Base-by-base conservation (phyloP, 176 grass and related monocot genomes). In the Dendrocalamus sinicus region DNA sequence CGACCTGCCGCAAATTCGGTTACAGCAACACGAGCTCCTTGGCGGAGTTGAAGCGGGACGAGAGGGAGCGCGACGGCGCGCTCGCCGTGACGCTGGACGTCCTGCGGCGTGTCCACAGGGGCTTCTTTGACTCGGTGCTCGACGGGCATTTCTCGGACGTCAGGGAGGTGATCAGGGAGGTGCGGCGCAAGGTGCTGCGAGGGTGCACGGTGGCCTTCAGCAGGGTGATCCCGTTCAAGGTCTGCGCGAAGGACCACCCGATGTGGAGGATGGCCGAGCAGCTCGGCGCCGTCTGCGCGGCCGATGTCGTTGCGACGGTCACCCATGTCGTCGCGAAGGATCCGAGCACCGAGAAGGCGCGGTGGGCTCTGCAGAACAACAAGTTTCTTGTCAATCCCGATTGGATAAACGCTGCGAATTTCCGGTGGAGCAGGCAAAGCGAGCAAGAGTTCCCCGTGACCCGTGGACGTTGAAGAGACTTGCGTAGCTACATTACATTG, bases 181-280 rank as follows among this genome's bases (percentile, higher is more conserved):
- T 48, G 74, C 64, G 75, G 19, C 48, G 67, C 15, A 37, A 89
- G 43, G 88, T 93, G 78, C 79, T 95, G 69, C 83, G 43, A 15
- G 91, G 67, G 13, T 95, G 91, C 86, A 93, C 88, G 46, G 86
- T 91, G 70, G 80, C 75, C 54, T 93, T 95, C 80, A 92, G 89
- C 84, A 20, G 90, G 66, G 58, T 89, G 28, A 78, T 85, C 61
- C 78, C 78, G 7, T 58, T 55, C 26, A 81, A 91, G 0, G 59
- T 54, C n/a, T 43, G 12, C 20, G 64, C 73, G 35, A 2, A 76
- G 70, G 79, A 87, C 35, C 83, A 87, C 68, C 72, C 19, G 26
- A 83, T 87, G 54, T 91, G 93, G 93, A 89, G 16, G 58, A 20
- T 91, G 81, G 89, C 91, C 37, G 76, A 91, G 76, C 65, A 78